Percentiles rank a stretch among this genome's conserved stretches.
Conservation (phyloP, 2,329 filamentous ascomycete genomes). For the Coniochaeta sp. region DNA sequence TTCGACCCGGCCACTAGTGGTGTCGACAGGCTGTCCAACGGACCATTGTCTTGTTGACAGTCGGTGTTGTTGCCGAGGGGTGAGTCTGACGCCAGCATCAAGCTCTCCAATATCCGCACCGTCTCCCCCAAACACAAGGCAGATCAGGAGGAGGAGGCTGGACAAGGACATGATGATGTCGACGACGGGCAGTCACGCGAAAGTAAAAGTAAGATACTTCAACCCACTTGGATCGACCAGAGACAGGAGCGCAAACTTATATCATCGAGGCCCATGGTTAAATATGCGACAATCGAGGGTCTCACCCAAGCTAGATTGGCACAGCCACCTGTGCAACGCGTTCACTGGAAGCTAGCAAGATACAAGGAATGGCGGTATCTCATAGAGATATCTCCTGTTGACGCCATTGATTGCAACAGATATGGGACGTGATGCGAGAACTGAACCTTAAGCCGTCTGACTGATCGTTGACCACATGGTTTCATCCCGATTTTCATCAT, state of each 20-base stretch:
- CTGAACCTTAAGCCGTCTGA: not conserved
- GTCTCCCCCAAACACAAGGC: not conserved
- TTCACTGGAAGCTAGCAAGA: not conserved
- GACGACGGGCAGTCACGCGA: not conserved
- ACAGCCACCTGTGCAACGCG: not conserved
- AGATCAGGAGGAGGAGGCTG: not conserved
- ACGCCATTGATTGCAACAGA: not conserved
- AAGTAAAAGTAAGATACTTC: not conserved
- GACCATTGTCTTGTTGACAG: not conserved
- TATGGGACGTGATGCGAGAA: not conserved
- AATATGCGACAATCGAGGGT: not conserved
- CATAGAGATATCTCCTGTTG: not conserved
- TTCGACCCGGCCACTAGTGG: slow-evolving; percentile 21
- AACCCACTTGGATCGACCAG: not conserved
- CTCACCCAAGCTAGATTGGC: not conserved
- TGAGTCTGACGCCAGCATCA: not conserved
- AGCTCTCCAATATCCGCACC: not conserved
- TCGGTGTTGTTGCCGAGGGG: not conserved
- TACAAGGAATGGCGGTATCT: not conserved
- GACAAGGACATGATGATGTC: not conserved
- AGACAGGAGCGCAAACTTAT: not conserved
- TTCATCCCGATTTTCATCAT: too few species aligned
- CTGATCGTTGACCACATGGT: too few species aligned
- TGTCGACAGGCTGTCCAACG: slow-evolving; percentile 15
- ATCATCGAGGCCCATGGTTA: not conserved